These are phyloP conservation scores for Tylopilus intermedius DNA, from an alignment of 768 basidiomycete species.

Conservation along the genomic window DNA sequence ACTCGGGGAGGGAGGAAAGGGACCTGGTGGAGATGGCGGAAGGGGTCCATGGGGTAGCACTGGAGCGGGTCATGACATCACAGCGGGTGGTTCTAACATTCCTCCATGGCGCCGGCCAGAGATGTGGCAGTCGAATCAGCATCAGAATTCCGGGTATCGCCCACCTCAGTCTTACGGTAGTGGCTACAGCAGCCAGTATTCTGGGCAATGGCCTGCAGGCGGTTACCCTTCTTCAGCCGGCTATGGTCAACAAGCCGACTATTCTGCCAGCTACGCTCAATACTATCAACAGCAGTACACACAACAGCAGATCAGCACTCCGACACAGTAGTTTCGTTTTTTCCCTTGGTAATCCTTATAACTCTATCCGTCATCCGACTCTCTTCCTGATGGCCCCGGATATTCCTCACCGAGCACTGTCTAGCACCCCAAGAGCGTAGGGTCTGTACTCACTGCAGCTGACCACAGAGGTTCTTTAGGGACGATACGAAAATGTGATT, in stretches of 20 bases:
- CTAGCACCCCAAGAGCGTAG: slow-evolving; percentile 23
- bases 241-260: slow-evolving; percentile 54
- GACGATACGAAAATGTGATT: slow-evolving; percentile 23
- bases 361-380: slow-evolving; percentile 15
- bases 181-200: slow-evolving; percentile 42
- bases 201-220: slow-evolving; percentile 37
- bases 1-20: slow-evolving; percentile 77
- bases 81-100: slow-evolving; percentile 65
- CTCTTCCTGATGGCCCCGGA: slow-evolving; percentile 12
- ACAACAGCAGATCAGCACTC: slow-evolving; percentile 61
- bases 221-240: slow-evolving; percentile 26
- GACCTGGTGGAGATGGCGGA: slow-evolving; percentile 48
- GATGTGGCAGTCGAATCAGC: slow-evolving; percentile 66
- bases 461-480: slow-evolving; percentile 32
- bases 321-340: slow-evolving; percentile 27
- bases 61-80: slow-evolving; percentile 53
- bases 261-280: slow-evolving; percentile 71
- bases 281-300: slow-evolving; percentile 88
- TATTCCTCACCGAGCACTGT: slow-evolving; percentile 17
- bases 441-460: slow-evolving; percentile 34
- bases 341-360: slow-evolving; percentile 26
- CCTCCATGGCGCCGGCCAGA: slow-evolving; percentile 92
- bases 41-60: slow-evolving; percentile 62
- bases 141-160: slow-evolving; percentile 56
- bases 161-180: slow-evolving; percentile 60